phyloP scores from a whole-genome alignment of 371 early-diverging fungal genomes.

The Mucor irregularis region DNA sequence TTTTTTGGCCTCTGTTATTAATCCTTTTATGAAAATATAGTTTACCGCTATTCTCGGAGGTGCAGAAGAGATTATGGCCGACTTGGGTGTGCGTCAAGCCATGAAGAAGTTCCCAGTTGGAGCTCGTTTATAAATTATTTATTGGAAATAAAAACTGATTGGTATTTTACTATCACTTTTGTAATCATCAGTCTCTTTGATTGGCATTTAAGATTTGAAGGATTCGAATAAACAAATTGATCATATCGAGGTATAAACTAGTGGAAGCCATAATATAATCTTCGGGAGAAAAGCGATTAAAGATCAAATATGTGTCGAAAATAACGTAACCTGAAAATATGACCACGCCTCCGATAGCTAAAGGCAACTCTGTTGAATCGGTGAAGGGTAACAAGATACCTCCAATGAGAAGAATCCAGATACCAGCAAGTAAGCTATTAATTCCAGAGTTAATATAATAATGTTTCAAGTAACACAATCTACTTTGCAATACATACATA shows the following conservation, averaged over 20 bases:
- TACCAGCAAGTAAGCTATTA: slow-evolving; percentile 22
- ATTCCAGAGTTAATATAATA: neutral
- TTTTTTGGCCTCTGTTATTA: too few relatives aligned
- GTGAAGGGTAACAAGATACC: slow-evolving; percentile 68
- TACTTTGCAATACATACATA: slow-evolving; percentile 31
- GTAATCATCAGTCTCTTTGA: slow-evolving; percentile 2
- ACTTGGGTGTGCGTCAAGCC: slow-evolving; percentile 44
- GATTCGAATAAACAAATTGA: slow-evolving; percentile 77
- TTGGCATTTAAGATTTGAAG: slow-evolving; percentile 52
- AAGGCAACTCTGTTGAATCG: slow-evolving; percentile 51
- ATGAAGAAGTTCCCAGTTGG: slow-evolving; percentile 35
- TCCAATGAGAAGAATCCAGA: slow-evolving; percentile 59
- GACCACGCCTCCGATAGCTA: slow-evolving; percentile 61
- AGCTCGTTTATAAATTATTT: slow-evolving; percentile 30
- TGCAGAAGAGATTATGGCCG: slow-evolving; percentile 69
- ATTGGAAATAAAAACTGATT: neutral
- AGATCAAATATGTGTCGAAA: slow-evolving; percentile 71
- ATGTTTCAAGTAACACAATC: neutral
- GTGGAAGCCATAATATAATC: slow-evolving; percentile 76
- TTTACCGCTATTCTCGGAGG: slow-evolving; percentile 87
- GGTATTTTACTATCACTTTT: neutral
- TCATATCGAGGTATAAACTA: slow-evolving; percentile 74
- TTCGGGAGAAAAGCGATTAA: slow-evolving; percentile 68
- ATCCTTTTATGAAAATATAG: too few relatives aligned
- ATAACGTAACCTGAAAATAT: slow-evolving; percentile 75